Base-by-base conservation (phyloP, 352 stramenopile species). In the Discostella stelligera region DNA sequence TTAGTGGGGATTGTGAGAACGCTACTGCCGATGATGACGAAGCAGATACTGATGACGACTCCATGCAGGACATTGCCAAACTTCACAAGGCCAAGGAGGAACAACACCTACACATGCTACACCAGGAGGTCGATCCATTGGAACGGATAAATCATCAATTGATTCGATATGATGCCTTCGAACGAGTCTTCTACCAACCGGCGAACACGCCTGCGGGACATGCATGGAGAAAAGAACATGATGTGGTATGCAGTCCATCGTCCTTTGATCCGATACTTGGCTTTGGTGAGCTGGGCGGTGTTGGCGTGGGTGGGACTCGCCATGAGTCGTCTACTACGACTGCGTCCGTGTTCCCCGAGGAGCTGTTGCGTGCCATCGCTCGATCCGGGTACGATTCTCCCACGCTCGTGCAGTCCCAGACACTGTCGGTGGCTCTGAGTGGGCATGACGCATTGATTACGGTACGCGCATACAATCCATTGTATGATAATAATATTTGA, bases 391-490 rank as follows among this genome's bases (percentile, higher is more conserved):
- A 85, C 73, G 30, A 77, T 52, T 11, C 74, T 70, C 77, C 74
- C 5, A 93, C 87, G 46, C 62, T 79, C 16, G 85, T 93, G 14
- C 88, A 93, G 77, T 83, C 82, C 13, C 83, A 91, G 65, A 87
- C 85, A 10, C 23, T 93, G 9, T 48, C 76, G 2, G 76, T 89
- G 14, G 74, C 74, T 11, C 69, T 93, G 18, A 59, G 60, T 44
- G 88, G 88, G 10, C 55, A 69, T 18, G 84, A 93, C 77, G 73
- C 71, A 0, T 55, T 93, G 2, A 77, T 90, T 49, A 91, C 85
- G 11, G 79, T 82, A 18, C 27, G 27, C 5, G 27, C 27, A 32
- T 32, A 5, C 27, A 32, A 32, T 32, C 5, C 2, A 2, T 32
- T 32, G 27, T 32, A 5, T 2, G 27, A 32, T 32, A 5, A 32